A percentile compares a stretch with the other conserved stretches of the same genome.
These are phyloP conservation scores for Scalesia atractyloides DNA, from an alignment of 129 eudicot genomes.

Conservation along the genomic window DNA sequence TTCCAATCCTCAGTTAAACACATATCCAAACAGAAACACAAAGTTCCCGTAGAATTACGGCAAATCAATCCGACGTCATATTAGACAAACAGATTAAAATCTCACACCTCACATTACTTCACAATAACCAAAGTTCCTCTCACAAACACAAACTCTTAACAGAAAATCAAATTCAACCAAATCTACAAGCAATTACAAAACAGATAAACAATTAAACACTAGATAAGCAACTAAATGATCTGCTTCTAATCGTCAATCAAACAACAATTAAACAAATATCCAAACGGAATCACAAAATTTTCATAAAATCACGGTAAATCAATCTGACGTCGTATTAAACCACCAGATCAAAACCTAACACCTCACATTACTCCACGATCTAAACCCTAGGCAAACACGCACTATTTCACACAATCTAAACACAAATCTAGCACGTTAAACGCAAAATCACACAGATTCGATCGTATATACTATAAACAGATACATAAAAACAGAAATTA, in stretches of 20 bases:
- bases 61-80: too few relatives aligned
- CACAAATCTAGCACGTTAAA: background rate
- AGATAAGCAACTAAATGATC: background rate
- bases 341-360: conserved; percentile 21
- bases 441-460: conserved; percentile 31
- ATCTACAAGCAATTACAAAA: conserved; percentile 5
- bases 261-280: too few relatives aligned
- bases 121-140: background rate
- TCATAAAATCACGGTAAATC: background rate
- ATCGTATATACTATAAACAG: conserved; percentile 1
- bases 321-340: conserved; percentile 1
- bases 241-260: background rate
- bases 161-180: conserved; percentile 27
- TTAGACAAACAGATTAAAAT: too few relatives aligned
- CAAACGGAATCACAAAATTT: background rate
- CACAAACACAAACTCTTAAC: conserved; percentile 17
- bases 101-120: too few relatives aligned
- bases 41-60: too few relatives aligned
- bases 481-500: background rate
- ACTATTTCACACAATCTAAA: conserved; percentile 19
- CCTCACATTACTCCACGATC: conserved; percentile 30
- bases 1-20: background rate
- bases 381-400: conserved; percentile 17
- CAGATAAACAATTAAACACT: background rate
- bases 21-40: too few relatives aligned